These are phyloP conservation scores for Cylindrotheca fusiformis DNA, from an alignment of 108 stramenopile genomes.

Conservation along the genomic window DNA sequence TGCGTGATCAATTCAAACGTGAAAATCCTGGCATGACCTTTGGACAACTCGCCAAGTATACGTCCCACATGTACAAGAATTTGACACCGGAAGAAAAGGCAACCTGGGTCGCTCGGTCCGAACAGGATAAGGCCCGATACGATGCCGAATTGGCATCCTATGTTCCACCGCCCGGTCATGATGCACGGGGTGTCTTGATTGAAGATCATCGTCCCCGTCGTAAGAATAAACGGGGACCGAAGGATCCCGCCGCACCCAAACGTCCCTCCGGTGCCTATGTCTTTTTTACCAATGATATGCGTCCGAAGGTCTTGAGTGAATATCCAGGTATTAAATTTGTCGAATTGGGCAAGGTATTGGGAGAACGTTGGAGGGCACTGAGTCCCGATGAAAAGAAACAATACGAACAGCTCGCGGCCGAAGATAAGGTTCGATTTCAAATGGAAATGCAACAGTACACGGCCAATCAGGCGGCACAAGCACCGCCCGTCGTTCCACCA, in stretches of 20 bases:
- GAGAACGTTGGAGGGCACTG: slow-evolving; percentile 88
- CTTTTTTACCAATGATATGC: slow-evolving; percentile 86
- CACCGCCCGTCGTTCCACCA: slow-evolving; percentile 7
- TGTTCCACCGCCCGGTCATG: slow-evolving; percentile 80
- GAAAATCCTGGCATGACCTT: slow-evolving; percentile 74
- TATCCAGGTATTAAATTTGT: slow-evolving; percentile 89
- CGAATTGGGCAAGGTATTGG: slow-evolving; percentile 86
- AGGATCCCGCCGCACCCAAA: slow-evolving; percentile 81
- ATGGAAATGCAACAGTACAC: slow-evolving; percentile 88
- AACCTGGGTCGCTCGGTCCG: slow-evolving; percentile 71
- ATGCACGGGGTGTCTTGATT: slow-evolving; percentile 73
- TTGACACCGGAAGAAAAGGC: slow-evolving; percentile 77
- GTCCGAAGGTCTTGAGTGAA: slow-evolving; percentile 79
- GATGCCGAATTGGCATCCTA: slow-evolving; percentile 75
- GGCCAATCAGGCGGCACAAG: slow-evolving; percentile 39
- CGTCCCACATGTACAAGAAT: slow-evolving; percentile 90
- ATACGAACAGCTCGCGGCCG: slow-evolving; percentile 81
- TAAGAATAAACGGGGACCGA: slow-evolving; percentile 58
- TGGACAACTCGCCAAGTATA: too few species aligned
- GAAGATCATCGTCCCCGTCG: slow-evolving; percentile 70
- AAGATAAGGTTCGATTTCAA: slow-evolving; percentile 87
- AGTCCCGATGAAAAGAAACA: slow-evolving; percentile 77
- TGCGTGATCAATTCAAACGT: slow-evolving; percentile 82
- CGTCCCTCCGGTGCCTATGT: slow-evolving; percentile 75
- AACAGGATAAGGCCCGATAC: slow-evolving; percentile 80